These are phyloP conservation scores for Sphagnum contortum DNA, from an alignment of 225 moss, liverwort and hornwort species.

Conservation along the genomic window DNA sequence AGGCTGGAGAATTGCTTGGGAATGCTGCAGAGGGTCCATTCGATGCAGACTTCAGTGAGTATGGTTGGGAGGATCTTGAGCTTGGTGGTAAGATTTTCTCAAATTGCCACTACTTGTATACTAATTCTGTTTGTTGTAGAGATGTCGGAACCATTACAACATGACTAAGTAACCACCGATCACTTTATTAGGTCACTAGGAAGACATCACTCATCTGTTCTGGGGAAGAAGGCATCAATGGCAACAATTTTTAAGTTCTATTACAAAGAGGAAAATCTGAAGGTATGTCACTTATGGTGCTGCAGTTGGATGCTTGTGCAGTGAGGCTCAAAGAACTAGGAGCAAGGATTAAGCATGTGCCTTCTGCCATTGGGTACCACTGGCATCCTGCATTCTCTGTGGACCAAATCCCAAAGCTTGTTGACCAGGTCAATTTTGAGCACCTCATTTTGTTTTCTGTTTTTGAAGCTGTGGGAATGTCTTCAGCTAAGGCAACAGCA, in stretches of 20 bases:
- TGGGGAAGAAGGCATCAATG: neutral
- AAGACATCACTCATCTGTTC: too few species aligned
- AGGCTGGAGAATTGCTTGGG: conserved; percentile 50
- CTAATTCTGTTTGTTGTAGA: neutral
- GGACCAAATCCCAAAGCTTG: conserved; percentile 63
- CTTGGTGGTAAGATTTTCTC: conserved; percentile 45
- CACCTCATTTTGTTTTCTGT: neutral
- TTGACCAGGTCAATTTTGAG: conserved; percentile 50
- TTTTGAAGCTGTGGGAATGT: too few species aligned
- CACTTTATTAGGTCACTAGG: too few species aligned
- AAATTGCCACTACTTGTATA: neutral
- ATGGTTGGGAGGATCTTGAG: conserved; percentile 96
- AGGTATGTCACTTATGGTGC: neutral
- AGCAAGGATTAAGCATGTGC: conserved; percentile 64
- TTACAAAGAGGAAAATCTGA: neutral
- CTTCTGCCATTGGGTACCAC: conserved; percentile 73
- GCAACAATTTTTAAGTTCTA: neutral
- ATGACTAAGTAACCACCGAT: too few species aligned
- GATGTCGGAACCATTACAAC: too few species aligned
- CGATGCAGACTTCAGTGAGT: conserved; percentile 77
- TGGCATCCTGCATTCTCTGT: conserved; percentile 81
- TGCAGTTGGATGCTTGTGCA: conserved; percentile 14
- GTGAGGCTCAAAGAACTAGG: conserved; percentile 76
- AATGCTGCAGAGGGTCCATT: conserved; percentile 57
- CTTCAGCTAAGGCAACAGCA: neutral